Percentiles rank a stretch among this genome's conserved stretches.
Conservation (phyloP, 768 basidiomycete genomes). For the Rhodotorula diobovata region DNA sequence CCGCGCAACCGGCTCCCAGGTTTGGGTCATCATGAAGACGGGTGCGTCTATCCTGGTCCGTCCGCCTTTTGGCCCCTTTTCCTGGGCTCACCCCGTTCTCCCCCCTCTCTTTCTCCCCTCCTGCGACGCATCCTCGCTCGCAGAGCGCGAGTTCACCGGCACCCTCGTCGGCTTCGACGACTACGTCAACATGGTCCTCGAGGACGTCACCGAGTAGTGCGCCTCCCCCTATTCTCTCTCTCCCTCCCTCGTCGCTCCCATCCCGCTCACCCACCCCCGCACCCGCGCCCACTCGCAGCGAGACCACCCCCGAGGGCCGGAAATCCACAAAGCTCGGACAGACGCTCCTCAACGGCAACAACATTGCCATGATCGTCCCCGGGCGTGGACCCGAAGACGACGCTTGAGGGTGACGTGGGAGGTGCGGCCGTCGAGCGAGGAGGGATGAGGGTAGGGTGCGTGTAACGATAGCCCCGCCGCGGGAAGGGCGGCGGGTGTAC, state of each 20-base stretch:
- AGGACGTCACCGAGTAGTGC: constrained; percentile 94
- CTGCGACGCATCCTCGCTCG: constrained; percentile 44
- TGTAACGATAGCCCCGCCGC: no score
- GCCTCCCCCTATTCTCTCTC: constrained; percentile 47
- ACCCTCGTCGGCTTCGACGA: constrained; percentile 95
- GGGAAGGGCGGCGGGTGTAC: no score
- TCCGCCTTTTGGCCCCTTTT: no score
- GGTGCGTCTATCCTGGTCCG: constrained; percentile 17
- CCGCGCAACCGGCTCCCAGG: constrained; percentile 89
- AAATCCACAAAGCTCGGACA: constrained; percentile 78
- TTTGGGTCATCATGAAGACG: constrained; percentile 95
- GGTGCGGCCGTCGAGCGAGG: no score
- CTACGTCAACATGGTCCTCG: constrained; percentile 92
- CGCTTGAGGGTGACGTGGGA: no score
- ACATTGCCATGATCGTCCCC: constrained; percentile 55
- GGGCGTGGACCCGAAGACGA: constrained; percentile 22
- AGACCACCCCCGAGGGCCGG: constrained; percentile 67
- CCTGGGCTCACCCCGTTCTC: not conserved
- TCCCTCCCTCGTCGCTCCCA: not conserved
- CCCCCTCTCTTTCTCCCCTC: not conserved
- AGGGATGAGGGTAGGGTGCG: no score
- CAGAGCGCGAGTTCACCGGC: constrained; percentile 92
- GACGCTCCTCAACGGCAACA: constrained; percentile 87
- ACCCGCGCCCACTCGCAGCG: constrained; percentile 53
- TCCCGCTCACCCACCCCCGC: not conserved